phyloP scores from a whole-genome alignment of 768 basidiomycete genomes.

The Peribolospora baueri region DNA sequence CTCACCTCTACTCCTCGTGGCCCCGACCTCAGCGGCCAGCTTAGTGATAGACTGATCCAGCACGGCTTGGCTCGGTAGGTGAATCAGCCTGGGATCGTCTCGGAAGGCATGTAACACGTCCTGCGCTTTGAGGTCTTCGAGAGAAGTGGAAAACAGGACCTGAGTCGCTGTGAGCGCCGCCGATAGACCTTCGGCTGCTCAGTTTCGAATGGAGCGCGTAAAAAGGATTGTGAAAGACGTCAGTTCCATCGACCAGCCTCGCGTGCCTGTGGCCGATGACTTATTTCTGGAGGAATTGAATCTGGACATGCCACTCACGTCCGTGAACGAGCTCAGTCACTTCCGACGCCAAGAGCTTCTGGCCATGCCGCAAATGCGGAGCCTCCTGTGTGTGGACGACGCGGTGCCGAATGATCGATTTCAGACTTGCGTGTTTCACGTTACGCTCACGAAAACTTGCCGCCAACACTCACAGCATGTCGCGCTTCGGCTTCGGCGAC shows the following conservation, averaged over 20 bases:
- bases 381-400: slow-evolving; percentile 19
- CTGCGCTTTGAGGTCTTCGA: slow-evolving; percentile 27
- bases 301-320: slow-evolving; percentile 19
- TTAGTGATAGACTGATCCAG: too few species aligned
- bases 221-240: neutral
- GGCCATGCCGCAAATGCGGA: slow-evolving; percentile 23
- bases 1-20: too few species aligned
- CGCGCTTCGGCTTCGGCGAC: slow-evolving; percentile 33
- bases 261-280: too few species aligned
- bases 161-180: slow-evolving; percentile 27
- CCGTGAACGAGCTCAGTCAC: slow-evolving; percentile 38
- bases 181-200: slow-evolving; percentile 23
- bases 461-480: slow-evolving; percentile 30
- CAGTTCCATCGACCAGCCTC: neutral
- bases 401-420: neutral
- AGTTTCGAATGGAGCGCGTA: neutral
- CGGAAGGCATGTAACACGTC: slow-evolving; percentile 22
- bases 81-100: too few species aligned
- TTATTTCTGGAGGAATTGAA: too few species aligned
- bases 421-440: neutral
- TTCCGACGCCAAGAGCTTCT: slow-evolving; percentile 32
- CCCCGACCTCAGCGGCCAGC: too few species aligned
- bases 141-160: slow-evolving; percentile 25
- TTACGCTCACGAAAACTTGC: neutral
- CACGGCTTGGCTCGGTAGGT: too few species aligned